These are phyloP conservation scores for Nyctanthes arbortristis DNA, from an alignment of 257 asterid genomes.

Conservation along the genomic window DNA sequence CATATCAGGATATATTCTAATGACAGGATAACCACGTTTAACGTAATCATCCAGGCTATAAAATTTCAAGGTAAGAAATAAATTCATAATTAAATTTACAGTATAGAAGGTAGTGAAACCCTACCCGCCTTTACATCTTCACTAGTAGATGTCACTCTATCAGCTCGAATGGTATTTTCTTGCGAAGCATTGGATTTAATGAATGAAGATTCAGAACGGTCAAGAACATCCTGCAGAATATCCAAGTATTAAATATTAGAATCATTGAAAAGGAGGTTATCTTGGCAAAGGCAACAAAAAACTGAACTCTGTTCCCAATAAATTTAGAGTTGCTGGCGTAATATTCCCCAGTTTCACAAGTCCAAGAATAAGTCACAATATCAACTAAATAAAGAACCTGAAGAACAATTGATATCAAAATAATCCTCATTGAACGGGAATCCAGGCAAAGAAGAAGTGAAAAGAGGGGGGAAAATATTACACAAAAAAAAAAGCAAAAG, in stretches of 20 bases:
- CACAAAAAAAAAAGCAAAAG: background rate
- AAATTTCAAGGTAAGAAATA: background rate
- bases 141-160: background rate
- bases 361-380: background rate
- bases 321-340: background rate
- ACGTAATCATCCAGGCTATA: background rate
- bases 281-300: background rate
- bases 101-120: background rate
- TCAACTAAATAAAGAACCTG: background rate
- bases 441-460: background rate
- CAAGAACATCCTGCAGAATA: constrained; percentile 13
- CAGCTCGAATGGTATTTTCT: constrained; percentile 10
- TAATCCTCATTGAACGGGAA: background rate
- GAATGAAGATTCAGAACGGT: constrained; percentile 15
- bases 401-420: background rate
- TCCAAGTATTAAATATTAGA: background rate
- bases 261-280: background rate
- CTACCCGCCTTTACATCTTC: constrained; percentile 11
- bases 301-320: constrained; percentile 1
- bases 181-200: background rate
- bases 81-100: constrained; percentile 4
- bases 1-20: constrained; percentile 21
- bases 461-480: too few relatives aligned
- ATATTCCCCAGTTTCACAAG: background rate
- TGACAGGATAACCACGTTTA: background rate